Conservation (phyloP, 179 eudicot genomes). For the Sideroxylon spinosum region DNA sequence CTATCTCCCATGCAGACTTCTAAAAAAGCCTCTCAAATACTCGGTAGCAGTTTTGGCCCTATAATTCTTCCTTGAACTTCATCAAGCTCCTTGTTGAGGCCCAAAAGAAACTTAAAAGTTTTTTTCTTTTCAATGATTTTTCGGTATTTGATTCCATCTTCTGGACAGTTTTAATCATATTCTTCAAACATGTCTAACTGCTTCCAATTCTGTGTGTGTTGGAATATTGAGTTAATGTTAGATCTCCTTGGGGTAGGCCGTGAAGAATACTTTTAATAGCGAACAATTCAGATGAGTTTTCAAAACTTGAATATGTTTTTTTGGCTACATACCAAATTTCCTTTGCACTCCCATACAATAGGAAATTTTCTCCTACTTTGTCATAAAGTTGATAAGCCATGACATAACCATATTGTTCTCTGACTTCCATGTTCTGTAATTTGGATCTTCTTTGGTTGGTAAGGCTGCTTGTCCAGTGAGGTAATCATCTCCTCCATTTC, state of each 20-base stretch:
- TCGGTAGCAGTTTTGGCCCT: neutral
- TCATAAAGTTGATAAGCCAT: no score
- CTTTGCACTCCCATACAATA: no score
- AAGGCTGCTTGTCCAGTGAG: neutral
- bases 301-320: neutral
- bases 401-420: no score
- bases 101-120: neutral
- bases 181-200: neutral
- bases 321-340: neutral
- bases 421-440: no score
- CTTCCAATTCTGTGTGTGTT: neutral
- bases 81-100: no score
- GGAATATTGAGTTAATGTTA: neutral
- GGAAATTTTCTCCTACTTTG: neutral
- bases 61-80: neutral
- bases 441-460: neutral
- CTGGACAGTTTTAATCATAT: neutral
- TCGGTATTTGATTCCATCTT: no score
- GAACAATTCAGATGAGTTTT: neutral
- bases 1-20: neutral
- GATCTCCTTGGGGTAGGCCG: slow-evolving; percentile 1
- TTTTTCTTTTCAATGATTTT: slow-evolving; percentile 2
- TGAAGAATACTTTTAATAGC: neutral
- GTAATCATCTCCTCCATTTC: slow-evolving; percentile 7
- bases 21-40: neutral